Conservation (phyloP, 495 filamentous ascomycete species). For the Elaphomyces granulatus region DNA sequence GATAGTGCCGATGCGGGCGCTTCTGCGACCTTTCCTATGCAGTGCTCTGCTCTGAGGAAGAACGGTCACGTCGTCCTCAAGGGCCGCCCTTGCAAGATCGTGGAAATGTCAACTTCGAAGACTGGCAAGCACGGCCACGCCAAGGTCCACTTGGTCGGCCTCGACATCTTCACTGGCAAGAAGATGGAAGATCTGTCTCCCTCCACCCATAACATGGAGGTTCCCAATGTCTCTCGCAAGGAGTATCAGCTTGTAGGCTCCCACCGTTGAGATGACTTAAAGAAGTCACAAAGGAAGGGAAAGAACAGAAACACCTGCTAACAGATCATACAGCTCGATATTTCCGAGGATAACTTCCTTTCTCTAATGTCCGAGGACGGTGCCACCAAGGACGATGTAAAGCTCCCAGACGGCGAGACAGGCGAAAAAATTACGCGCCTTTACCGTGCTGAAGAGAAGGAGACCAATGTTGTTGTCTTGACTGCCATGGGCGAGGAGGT, state of each 20-base stretch:
- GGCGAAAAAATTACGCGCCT: constrained; percentile 67
- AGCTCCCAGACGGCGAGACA: constrained; percentile 77
- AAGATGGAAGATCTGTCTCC: constrained; percentile 98
- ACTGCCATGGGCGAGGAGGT: constrained; percentile 92
- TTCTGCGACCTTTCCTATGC: constrained; percentile 87
- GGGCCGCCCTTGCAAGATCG: constrained; percentile 97
- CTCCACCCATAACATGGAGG: constrained; percentile 99
- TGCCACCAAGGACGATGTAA: constrained; percentile 84
- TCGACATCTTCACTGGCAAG: constrained; percentile 99
- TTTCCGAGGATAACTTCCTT: constrained; percentile 83
- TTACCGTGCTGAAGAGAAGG: constrained; percentile 60
- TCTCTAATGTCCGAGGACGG: constrained; percentile 73
- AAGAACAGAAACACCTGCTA: not conserved
- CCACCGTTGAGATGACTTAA: not conserved
- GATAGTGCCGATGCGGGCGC: constrained; percentile 87
- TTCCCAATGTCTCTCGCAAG: constrained; percentile 75
- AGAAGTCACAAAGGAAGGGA: not conserved
- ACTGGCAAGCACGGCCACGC: constrained; percentile 99
- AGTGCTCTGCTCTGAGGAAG: constrained; percentile 99
- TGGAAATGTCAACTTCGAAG: constrained; percentile 99
- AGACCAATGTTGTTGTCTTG: constrained; percentile 76
- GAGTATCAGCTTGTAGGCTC: constrained; percentile 85
- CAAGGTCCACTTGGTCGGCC: constrained; percentile 94
- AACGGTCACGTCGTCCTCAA: constrained; percentile 98
- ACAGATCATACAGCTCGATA: constrained; percentile 47